Percentiles rank a stretch among this genome's conserved stretches.
These are phyloP conservation scores for Puccinia polysora DNA, from an alignment of 1,284 basidiomycete species.

Conservation along the genomic window DNA sequence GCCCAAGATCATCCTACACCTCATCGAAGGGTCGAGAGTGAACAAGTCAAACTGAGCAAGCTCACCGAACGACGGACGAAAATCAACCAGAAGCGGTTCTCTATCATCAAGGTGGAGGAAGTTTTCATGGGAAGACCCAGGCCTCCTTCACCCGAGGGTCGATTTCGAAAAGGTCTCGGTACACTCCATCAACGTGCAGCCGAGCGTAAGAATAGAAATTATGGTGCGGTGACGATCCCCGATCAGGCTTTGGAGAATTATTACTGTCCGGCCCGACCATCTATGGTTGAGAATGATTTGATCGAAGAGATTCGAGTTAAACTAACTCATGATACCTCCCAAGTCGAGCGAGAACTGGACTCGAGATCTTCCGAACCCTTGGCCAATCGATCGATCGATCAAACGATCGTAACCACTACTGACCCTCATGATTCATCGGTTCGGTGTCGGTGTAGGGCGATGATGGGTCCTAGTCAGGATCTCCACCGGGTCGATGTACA, in stretches of 20 bases:
- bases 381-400: no score
- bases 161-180: constrained; percentile 1
- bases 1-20: no score
- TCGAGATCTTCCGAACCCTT: no score
- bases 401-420: no score
- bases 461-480: no score
- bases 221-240: no score
- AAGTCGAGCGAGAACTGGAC: no score
- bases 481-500: no score
- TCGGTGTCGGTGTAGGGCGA: no score
- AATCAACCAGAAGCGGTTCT: constrained; percentile 3
- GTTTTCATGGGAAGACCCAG: not conserved
- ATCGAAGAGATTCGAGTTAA: constrained; percentile 1
- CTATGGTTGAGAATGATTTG: not conserved
- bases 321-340: not conserved
- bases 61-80: constrained; percentile 6
- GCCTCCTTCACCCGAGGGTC: constrained; percentile 2
- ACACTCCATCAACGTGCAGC: not conserved
- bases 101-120: not conserved
- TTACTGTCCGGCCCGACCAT: not conserved
- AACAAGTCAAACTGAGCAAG: not conserved
- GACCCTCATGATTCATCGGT: no score
- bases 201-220: not conserved
- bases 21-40: not conserved
- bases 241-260: no score